Base-by-base conservation (phyloP, 108 stramenopile genomes). In the Skeletonema grethae region DNA sequence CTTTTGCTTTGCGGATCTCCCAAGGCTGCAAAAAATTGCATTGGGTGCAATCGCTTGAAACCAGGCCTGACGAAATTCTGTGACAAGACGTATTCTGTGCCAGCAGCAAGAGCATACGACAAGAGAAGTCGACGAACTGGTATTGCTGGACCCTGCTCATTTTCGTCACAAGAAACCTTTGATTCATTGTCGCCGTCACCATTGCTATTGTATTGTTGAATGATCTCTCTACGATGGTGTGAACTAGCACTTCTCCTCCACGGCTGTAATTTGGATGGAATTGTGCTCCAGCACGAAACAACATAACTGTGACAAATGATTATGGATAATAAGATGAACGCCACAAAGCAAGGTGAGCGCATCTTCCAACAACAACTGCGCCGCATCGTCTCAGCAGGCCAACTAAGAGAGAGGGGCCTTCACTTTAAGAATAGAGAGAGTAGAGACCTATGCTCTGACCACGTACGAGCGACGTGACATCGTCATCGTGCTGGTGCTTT, bases 1-100 rank as follows among this genome's bases (percentile, higher is more conserved):
- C 32, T 18, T 28, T 10, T 7, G 8, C 61, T 63, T 24, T 28
- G 22, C 1, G 61, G 61, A 10, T 62, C 31, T 12, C 69, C 69
- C 59, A 69, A 41, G 0, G 69, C 69, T 11, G 69, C 69, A 39
- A 69, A 30, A 60, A 69, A 69, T n/a, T 58, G 69, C 12, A 38
- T 57, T 4, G 30, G 66, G 15, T 18, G 60, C 24, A 58, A 11
- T 25, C 64, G 20, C 22, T 58, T 56, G 57, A 65, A 53, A 22
- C 50, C 50, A 8, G 50, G 50, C 50, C 50, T 53, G 7, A 53
- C 50, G 50, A 22, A 53, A 65, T 53, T 53, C n/a, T 53, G 50
- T 22, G 50, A 53, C 20, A 53, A 53, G 50, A 53, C 18, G 22
- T 53, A 53, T 22, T 53, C 50, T 22, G 50, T 53, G 1, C 50